Evolutionary conservation across 495 filamentous ascomycete species (phyloP), one percentile per base, ranked within the genome.

Genomic region (Apiosordaria backusii): DNA sequence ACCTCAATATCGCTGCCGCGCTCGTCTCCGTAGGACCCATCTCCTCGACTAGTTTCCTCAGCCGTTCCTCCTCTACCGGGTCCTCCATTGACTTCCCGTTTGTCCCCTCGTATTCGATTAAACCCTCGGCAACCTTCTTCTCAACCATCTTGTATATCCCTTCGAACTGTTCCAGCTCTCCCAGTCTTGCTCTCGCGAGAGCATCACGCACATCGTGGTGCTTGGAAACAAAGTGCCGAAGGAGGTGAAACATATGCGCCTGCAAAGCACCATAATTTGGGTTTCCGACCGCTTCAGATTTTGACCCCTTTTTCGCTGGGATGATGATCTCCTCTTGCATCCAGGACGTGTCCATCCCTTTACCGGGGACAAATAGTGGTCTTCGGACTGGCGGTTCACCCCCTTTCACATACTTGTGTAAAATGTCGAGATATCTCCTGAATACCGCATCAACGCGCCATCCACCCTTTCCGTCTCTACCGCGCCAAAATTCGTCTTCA

Each of bases 221-320:
- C 40, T 78, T 83, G 0, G 87, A 78, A 50, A 98, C 85, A 58
- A 98, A 85, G 3, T 92, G 84, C 4, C 94, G 87, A 9, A 97
- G 87, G 24, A 99, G 83, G 73, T 96, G 90, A 81, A 99, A 99
- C 45, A 97, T 84, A 77, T 99, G 95, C 3, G 90, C 85, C 74
- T 97, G 94, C 81, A 99, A 90, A 29, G 87, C 87, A n/a, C 85
- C 80, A 24, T 96, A 80, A 70, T 92, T 97, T 84, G 29, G 73
- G 70, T 53, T 69, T 53, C 40, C 65, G 71, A 72, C 83, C 83
- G 25, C 73, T 68, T 25, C 70, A 57, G 23, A 65, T 70, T 52
- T 79, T 23, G 60, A 61, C 26, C 23, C 64, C 29, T 61, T 67
- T 72, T 87, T 90, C 35, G 59, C 73, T n/a, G 78, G 75, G n/a